Evolutionary conservation across 106 monocot species (phyloP).

Genomic region (Acorus gramineus): DNA sequence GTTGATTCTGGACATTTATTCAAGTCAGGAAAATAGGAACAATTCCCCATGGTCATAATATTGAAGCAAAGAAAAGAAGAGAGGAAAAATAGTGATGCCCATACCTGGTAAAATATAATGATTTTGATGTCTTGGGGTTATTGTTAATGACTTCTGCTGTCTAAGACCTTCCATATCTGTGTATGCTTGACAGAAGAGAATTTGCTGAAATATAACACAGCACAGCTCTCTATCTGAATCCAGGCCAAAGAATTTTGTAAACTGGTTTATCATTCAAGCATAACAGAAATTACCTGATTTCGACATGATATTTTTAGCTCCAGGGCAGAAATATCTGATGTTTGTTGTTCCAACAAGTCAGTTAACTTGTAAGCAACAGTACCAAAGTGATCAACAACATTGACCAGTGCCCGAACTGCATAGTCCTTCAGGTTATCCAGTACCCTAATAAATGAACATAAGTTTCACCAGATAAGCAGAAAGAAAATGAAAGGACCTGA

Average conservation of each 20-base stretch:
- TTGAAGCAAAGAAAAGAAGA: too few relatives aligned
- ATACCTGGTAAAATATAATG: conserved; percentile 90
- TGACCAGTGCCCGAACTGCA: conserved; percentile 86
- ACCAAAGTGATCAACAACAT: conserved; percentile 95
- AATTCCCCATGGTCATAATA: too few relatives aligned
- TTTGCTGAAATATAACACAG: conserved; percentile 26
- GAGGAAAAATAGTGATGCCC: too few relatives aligned
- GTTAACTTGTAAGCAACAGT: conserved; percentile 97
- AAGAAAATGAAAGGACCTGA: too few relatives aligned
- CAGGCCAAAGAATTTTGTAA: too few relatives aligned
- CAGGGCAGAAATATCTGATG: conserved; percentile 48
- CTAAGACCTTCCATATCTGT: conserved; percentile 60
- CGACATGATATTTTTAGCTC: conserved; percentile 71
- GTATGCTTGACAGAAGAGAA: conserved; percentile 65
- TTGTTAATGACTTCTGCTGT: conserved; percentile 46
- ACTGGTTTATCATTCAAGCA: background rate
- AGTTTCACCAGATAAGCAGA: too few relatives aligned
- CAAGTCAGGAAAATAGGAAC: too few relatives aligned
- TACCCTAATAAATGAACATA: conserved; percentile 41
- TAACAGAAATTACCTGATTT: conserved; percentile 55
- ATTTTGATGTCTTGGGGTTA: conserved; percentile 65
- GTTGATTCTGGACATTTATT: conserved; percentile 14
- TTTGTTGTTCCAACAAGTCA: conserved; percentile 81
- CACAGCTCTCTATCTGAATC: conserved; percentile 2
- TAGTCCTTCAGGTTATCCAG: conserved; percentile 91